Percentiles rank a stretch among this genome's conserved stretches.
These are phyloP conservation scores for Adansonia grandidieri DNA, from an alignment of 441 rosid genomes.

Conservation along the genomic window DNA sequence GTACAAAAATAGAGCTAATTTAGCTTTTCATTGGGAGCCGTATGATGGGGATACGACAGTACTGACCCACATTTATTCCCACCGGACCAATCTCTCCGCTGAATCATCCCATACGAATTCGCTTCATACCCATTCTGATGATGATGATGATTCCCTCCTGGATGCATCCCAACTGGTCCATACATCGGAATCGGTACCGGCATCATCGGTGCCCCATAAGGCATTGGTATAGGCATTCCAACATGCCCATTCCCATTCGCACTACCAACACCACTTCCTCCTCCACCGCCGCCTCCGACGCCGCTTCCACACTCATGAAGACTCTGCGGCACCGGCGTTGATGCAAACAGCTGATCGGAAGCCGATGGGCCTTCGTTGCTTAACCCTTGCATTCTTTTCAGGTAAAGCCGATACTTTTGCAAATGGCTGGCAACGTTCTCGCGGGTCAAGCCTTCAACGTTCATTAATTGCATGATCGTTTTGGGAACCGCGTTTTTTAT, in stretches of 20 bases:
- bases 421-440: conserved; percentile 97
- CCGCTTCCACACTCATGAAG: conserved; percentile 47
- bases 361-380: conserved; percentile 68
- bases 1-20: conserved; percentile 17
- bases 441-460: conserved; percentile 93
- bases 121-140: conserved; percentile 50
- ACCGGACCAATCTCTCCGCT: conserved; percentile 70
- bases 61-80: conserved; percentile 61
- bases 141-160: conserved; percentile 40
- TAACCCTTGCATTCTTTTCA: conserved; percentile 88
- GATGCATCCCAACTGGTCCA: conserved; percentile 68
- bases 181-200: conserved; percentile 74
- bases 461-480: conserved; percentile 99
- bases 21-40: conserved; percentile 50
- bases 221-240: conserved; percentile 48
- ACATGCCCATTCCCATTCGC: conserved; percentile 39
- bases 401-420: conserved; percentile 88
- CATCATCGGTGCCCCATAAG: conserved; percentile 61
- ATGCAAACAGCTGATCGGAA: conserved; percentile 78
- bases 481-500: conserved; percentile 94
- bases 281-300: conserved; percentile 29
- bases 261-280: conserved; percentile 9
- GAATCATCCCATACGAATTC: conserved; percentile 48
- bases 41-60: conserved; percentile 54
- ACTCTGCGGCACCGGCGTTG: conserved; percentile 74